These are phyloP conservation scores for Bipolaris zeicola DNA, from an alignment of 2,329 filamentous ascomycete genomes.

Conservation along the genomic window DNA sequence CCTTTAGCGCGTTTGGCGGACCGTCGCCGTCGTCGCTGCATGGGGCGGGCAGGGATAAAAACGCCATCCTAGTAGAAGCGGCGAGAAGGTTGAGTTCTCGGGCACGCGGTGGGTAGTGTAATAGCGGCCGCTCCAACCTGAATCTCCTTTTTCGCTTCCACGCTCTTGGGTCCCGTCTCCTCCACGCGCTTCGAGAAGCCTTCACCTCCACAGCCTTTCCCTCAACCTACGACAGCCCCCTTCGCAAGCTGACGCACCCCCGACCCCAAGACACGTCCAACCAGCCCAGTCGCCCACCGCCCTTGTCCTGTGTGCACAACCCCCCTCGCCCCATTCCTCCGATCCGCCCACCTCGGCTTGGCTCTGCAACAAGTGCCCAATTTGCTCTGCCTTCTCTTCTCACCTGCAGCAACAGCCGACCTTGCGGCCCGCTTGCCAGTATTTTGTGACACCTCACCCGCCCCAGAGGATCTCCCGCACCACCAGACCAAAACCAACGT, in stretches of 20 bases:
- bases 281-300: background rate
- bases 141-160: slow-evolving; percentile 45
- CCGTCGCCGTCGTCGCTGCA: slow-evolving; percentile 34
- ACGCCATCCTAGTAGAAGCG: slow-evolving; percentile 31
- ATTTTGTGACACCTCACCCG: slow-evolving; percentile 40
- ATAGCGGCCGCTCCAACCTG: slow-evolving; percentile 41
- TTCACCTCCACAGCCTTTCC: slow-evolving; percentile 21
- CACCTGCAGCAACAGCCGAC: slow-evolving; percentile 38
- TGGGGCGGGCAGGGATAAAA: slow-evolving; percentile 28
- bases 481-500: slow-evolving; percentile 10
- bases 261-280: background rate
- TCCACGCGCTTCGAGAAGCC: slow-evolving; percentile 43
- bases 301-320: background rate
- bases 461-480: slow-evolving; percentile 34
- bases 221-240: slow-evolving; percentile 1
- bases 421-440: slow-evolving; percentile 34
- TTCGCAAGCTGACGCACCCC: background rate
- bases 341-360: slow-evolving; percentile 11
- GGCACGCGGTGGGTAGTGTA: slow-evolving; percentile 40
- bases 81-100: slow-evolving; percentile 35
- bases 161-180: slow-evolving; percentile 38
- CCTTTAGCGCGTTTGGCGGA: slow-evolving; percentile 28
- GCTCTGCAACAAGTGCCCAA: slow-evolving; percentile 15
- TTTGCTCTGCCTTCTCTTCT: slow-evolving; percentile 27
- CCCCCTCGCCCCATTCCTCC: slow-evolving; percentile 3